Conservation (phyloP, 192 early-diverging fungal species). For the Backusella parvicylindrica region DNA sequence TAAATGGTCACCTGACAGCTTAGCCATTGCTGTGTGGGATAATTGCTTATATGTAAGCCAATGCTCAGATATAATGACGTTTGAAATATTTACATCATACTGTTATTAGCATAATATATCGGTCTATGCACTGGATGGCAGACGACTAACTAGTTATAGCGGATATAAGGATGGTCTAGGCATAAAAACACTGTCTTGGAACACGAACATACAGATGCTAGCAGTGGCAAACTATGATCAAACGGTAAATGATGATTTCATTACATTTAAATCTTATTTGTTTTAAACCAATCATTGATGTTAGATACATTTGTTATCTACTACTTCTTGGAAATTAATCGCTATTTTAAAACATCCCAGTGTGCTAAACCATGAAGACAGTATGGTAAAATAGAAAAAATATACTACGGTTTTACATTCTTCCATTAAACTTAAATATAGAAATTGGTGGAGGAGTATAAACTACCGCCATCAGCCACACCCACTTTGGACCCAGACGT, state of each 20-base stretch:
- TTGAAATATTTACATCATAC: background rate
- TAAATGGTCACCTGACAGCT: slow-evolving; percentile 84
- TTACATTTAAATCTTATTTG: background rate
- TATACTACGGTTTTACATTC: background rate
- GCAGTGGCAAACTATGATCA: slow-evolving; percentile 87
- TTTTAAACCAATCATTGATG: background rate
- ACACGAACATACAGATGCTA: slow-evolving; percentile 69
- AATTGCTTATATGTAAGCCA: slow-evolving; percentile 58
- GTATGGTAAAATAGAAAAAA: background rate
- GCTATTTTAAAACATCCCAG: slow-evolving; percentile 59
- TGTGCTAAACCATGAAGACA: slow-evolving; percentile 28
- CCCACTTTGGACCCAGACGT: background rate
- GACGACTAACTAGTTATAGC: slow-evolving; percentile 38
- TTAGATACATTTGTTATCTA: slow-evolving; percentile 60
- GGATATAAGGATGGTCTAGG: slow-evolving; percentile 68
- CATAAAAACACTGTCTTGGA: slow-evolving; percentile 73
- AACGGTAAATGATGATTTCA: slow-evolving; percentile 48
- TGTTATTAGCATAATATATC: slow-evolving; percentile 60
- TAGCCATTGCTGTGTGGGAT: slow-evolving; percentile 75
- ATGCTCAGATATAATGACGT: background rate
- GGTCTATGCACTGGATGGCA: slow-evolving; percentile 70
- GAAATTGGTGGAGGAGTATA: slow-evolving; percentile 14
- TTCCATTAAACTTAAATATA: slow-evolving; percentile 3
- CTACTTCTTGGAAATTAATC: slow-evolving; percentile 67
- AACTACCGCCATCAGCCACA: background rate